phyloP scores from a whole-genome alignment of 2,329 filamentous ascomycete genomes.

The Penicillium sp. region DNA sequence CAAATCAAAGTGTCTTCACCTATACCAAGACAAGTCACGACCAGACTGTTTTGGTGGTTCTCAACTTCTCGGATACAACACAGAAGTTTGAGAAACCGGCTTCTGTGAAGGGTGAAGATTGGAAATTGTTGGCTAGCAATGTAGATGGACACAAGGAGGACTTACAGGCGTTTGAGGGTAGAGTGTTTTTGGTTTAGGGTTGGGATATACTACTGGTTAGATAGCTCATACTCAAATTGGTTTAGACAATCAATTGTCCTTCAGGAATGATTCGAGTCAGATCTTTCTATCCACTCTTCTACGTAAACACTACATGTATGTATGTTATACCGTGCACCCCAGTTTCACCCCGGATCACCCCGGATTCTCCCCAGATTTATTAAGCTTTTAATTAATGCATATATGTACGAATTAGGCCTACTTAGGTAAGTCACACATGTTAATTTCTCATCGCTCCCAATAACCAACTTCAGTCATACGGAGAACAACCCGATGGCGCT shows the following conservation, averaged over 20 bases:
- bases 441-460: background rate
- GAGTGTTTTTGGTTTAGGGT: constrained; percentile 26
- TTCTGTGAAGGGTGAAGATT: background rate
- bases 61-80: constrained; percentile 17
- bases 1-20: constrained; percentile 17
- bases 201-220: background rate
- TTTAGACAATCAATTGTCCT: background rate
- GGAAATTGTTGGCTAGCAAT: constrained; percentile 26
- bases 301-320: too few species aligned
- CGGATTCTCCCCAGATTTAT: too few species aligned
- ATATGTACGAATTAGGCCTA: background rate
- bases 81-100: constrained; percentile 4
- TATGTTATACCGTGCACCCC: background rate
- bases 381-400: background rate
- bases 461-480: background rate
- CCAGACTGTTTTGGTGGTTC: constrained; percentile 9
- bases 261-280: background rate
- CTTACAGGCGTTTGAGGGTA: constrained; percentile 35
- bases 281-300: background rate
- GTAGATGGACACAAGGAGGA: constrained; percentile 20
- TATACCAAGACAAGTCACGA: constrained; percentile 18
- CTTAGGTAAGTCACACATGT: background rate
- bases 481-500: background rate
- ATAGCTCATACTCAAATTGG: background rate
- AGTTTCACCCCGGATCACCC: too few species aligned